Conservation (phyloP, 352 stramenopile genomes). For the Phytophthora megakarya region DNA sequence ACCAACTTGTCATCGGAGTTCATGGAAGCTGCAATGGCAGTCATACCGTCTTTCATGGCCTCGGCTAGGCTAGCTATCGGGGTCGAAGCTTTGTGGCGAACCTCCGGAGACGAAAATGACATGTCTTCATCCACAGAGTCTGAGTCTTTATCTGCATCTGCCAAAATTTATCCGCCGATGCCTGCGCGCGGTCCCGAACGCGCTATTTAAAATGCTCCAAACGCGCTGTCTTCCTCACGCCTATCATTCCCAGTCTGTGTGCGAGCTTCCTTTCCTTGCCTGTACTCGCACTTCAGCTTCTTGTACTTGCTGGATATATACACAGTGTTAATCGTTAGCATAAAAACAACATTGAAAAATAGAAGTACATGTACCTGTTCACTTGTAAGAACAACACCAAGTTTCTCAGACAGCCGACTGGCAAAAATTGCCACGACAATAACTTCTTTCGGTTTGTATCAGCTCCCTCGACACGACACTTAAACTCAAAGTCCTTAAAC, state of each 20-base stretch:
- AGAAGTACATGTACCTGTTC: no score
- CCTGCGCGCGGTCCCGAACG: slow-evolving; percentile 5
- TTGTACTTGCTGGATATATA: slow-evolving; percentile 19
- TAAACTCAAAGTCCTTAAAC: no score
- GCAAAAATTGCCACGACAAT: no score
- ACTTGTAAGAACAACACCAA: no score
- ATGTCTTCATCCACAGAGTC: neutral
- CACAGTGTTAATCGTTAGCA: neutral
- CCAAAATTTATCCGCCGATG: neutral
- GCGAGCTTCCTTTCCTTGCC: no score
- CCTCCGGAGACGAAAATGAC: neutral
- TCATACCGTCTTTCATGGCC: slow-evolving; percentile 10
- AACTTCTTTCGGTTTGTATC: no score
- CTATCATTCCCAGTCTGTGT: no score
- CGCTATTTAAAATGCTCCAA: slow-evolving; percentile 14
- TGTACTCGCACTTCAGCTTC: slow-evolving; percentile 19
- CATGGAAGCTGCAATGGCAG: slow-evolving; percentile 1
- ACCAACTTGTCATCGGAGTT: neutral
- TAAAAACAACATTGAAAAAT: no score
- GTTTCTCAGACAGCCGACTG: no score
- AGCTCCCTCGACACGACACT: no score
- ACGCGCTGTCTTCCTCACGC: no score
- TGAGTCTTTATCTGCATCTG: neutral
- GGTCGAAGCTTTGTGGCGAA: neutral
- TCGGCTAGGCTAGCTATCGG: neutral